Conservation (phyloP, 495 filamentous ascomycete genomes). For the Xeromyces bisporus region DNA sequence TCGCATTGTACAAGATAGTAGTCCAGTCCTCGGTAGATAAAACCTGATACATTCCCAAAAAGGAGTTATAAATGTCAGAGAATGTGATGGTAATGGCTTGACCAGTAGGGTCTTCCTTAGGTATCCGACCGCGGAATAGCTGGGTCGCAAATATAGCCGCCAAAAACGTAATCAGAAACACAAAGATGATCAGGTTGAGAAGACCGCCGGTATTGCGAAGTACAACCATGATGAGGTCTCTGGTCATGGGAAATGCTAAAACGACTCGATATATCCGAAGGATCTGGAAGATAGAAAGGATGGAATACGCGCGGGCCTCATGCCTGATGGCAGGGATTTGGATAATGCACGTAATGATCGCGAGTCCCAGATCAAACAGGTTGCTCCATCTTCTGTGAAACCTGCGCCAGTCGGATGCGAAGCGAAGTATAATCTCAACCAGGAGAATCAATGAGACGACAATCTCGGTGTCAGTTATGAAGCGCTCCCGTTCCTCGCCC, state of each 20-base stretch:
- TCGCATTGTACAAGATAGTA: slow-evolving; percentile 65
- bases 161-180: slow-evolving; percentile 88
- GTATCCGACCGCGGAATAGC: slow-evolving; percentile 77
- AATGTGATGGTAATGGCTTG: slow-evolving; percentile 54
- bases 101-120: slow-evolving; percentile 35
- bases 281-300: slow-evolving; percentile 88
- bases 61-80: slow-evolving; percentile 81
- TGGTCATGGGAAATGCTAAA: slow-evolving; percentile 69
- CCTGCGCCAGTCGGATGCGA: slow-evolving; percentile 57
- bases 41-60: slow-evolving; percentile 95
- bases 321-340: slow-evolving; percentile 67
- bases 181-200: slow-evolving; percentile 85
- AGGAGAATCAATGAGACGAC: slow-evolving; percentile 66
- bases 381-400: slow-evolving; percentile 62
- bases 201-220: slow-evolving; percentile 86
- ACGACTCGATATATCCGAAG: slow-evolving; percentile 84
- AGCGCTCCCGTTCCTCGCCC: slow-evolving; percentile 32
- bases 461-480: slow-evolving; percentile 53
- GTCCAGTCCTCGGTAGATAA: slow-evolving; percentile 99
- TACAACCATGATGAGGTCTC: slow-evolving; percentile 68
- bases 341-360: slow-evolving; percentile 65
- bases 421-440: slow-evolving; percentile 66
- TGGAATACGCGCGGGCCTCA: slow-evolving; percentile 64
- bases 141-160: slow-evolving; percentile 88
- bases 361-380: slow-evolving; percentile 64